These are phyloP conservation scores for Exophiala spinifera DNA, from an alignment of 2,329 filamentous ascomycete genomes.

Conservation along the genomic window DNA sequence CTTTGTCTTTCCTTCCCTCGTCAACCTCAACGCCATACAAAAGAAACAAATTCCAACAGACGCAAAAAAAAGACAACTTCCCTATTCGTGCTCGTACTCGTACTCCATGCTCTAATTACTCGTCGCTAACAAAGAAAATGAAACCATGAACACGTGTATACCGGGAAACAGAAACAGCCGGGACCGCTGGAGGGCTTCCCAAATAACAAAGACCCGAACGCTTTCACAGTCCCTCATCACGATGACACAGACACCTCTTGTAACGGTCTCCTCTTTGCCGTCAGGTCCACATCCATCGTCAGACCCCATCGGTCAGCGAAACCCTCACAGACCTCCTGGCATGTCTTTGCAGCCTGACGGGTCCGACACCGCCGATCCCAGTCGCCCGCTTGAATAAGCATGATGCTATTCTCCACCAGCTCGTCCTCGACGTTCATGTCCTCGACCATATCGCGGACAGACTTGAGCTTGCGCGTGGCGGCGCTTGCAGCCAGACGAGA, in stretches of 20 bases:
- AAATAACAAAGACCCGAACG: neutral
- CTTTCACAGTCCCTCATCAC: neutral
- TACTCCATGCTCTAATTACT: no score
- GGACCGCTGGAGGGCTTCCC: neutral
- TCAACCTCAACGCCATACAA: no score
- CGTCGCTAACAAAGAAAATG: no score
- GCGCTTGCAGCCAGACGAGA: slow-evolving; percentile 81
- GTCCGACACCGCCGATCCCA: slow-evolving; percentile 75
- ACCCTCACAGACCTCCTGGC: slow-evolving; percentile 81
- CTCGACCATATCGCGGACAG: slow-evolving; percentile 77
- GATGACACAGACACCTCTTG: slow-evolving; percentile 4
- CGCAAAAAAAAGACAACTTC: no score
- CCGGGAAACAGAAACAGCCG: no score
- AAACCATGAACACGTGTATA: no score
- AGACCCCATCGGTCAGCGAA: slow-evolving; percentile 59
- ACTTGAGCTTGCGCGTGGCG: slow-evolving; percentile 74
- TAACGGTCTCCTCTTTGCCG: slow-evolving; percentile 1
- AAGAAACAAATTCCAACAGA: no score
- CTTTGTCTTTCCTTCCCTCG: no score
- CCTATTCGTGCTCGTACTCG: no score
- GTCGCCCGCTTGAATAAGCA: slow-evolving; percentile 75
- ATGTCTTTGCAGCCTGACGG: slow-evolving; percentile 79
- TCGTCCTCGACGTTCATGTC: slow-evolving; percentile 84
- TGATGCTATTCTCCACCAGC: slow-evolving; percentile 73
- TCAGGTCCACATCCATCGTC: slow-evolving; percentile 18